These are phyloP conservation scores for Schizopora paradoxa DNA, from an alignment of 1,284 basidiomycete genomes.

Conservation along the genomic window DNA sequence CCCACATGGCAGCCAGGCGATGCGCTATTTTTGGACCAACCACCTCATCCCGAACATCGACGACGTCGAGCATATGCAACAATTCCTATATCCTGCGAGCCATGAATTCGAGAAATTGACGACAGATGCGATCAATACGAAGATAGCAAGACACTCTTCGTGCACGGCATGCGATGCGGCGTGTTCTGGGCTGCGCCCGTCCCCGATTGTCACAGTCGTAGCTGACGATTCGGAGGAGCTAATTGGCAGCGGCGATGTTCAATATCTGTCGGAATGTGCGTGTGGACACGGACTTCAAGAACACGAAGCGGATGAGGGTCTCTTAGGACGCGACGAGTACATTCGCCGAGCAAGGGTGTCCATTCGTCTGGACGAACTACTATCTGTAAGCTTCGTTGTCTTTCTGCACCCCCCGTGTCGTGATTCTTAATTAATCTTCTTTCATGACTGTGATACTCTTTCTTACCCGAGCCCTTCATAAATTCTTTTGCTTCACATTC, in stretches of 20 bases:
- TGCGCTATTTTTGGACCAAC: neutral
- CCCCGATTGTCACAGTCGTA: constrained; percentile 48
- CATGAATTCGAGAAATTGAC: constrained; percentile 43
- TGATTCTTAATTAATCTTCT: constrained; percentile 4
- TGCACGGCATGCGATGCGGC: constrained; percentile 56
- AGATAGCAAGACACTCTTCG: constrained; percentile 69
- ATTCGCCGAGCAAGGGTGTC: constrained; percentile 71
- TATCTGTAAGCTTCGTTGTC: constrained; percentile 54
- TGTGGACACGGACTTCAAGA: constrained; percentile 72
- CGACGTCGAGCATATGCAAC: too few species aligned
- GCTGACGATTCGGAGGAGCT: constrained; percentile 46
- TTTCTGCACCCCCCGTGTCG: neutral
- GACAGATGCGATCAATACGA: constrained; percentile 49
- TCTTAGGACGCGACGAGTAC: constrained; percentile 56
- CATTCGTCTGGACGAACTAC: constrained; percentile 76
- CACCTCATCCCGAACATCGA: neutral
- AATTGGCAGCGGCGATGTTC: constrained; percentile 44
- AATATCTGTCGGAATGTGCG: constrained; percentile 62
- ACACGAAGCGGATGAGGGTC: constrained; percentile 63
- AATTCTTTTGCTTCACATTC: constrained; percentile 1
- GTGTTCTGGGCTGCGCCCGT: constrained; percentile 67
- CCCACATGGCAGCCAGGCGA: neutral
- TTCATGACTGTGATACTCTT: constrained; percentile 7
- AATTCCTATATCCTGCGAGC: constrained; percentile 58
- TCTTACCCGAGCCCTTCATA: constrained; percentile 4